Base-by-base conservation (phyloP, 2,329 filamentous ascomycete genomes). In the Colletotrichum sp. region DNA sequence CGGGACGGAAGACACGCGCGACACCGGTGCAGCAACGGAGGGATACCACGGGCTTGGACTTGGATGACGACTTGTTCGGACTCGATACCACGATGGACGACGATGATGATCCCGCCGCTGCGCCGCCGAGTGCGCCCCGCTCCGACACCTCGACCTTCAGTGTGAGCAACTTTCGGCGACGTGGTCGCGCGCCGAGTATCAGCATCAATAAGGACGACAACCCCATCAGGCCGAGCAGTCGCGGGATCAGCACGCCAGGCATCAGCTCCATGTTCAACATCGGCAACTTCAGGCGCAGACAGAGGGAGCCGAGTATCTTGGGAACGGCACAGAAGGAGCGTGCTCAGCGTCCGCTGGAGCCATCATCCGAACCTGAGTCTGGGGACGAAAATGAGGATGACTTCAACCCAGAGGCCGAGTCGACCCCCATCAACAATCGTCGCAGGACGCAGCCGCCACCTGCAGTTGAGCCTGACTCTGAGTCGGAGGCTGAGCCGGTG, bases 381-480 rank as follows among this genome's bases (percentile, higher is more conserved):
- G 78, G 72, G 18, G 85, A 81, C 13, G 81, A 83, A 79, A 52
- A 83, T 13, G 81, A 83, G 79, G 57, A 83, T 76, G 44, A 82
- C 72, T 93, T 91, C 80, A 89, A 87, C 68, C 93, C 89, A 0
- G 92, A 94, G 72, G 92, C 92, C 32, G 92, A 94, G 84, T 93
- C 92, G 18, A 95, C 93, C 8, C 93, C 93, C 5, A 80, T 93
- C 30, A 66, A 68, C 30, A 90, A 91, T 74, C 84, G 89, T 24
- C 85, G 86, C 44, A 89, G 86, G 76, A 85, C 84, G 55, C 82
- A 82, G n/a, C 75, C 73, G 16, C n/a, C 49, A 80, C 82, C 34
- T 76, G 68, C 69, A 21, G 55, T 77, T 60, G 81, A 78, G 21
- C 74, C 73, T 9, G 79, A 78, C 18, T 76, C 77, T 26, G 77